A percentile compares a stretch with the other conserved stretches of the same genome.
phyloP scores from a whole-genome alignment of 2,329 filamentous ascomycete species.

The Fusarium falciforme region DNA sequence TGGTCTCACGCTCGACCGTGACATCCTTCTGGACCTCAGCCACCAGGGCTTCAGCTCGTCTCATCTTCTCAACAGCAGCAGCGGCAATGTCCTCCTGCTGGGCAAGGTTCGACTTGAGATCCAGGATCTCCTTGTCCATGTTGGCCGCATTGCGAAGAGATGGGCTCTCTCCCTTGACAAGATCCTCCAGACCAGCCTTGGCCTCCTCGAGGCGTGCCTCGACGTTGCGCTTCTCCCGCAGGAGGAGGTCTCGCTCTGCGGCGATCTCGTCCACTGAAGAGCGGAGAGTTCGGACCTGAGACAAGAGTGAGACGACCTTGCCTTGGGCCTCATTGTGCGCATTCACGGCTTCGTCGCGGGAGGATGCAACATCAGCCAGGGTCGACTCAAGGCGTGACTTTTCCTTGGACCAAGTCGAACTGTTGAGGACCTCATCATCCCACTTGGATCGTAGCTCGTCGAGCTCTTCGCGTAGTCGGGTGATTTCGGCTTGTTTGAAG shows the following conservation, averaged over 20 bases:
- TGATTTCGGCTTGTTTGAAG: constrained; percentile 88
- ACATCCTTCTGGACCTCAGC: constrained; percentile 95
- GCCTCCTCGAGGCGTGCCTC: constrained; percentile 89
- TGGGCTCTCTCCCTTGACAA: constrained; percentile 85
- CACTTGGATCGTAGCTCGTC: constrained; percentile 95
- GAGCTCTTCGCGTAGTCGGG: constrained; percentile 91
- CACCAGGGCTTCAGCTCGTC: constrained; percentile 86
- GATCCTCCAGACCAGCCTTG: constrained; percentile 87
- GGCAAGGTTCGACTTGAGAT: constrained; percentile 87
- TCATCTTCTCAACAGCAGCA: constrained; percentile 97
- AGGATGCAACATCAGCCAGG: constrained; percentile 86
- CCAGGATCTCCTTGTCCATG: constrained; percentile 88
- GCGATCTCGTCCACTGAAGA: constrained; percentile 87
- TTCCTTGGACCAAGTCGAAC: constrained; percentile 98
- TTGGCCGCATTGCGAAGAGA: constrained; percentile 90
- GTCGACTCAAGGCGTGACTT: constrained; percentile 92
- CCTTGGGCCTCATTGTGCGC: constrained; percentile 96
- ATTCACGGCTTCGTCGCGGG: constrained; percentile 91
- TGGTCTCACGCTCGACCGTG: constrained; percentile 83
- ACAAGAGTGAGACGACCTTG: constrained; percentile 90
- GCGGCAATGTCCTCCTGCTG: constrained; percentile 94
- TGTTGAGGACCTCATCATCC: constrained; percentile 98
- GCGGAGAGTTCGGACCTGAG: constrained; percentile 87
- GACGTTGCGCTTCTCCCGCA: constrained; percentile 90
- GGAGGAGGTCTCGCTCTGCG: constrained; percentile 84